Percentiles rank a stretch among this genome's conserved stretches.
Conservation (phyloP, 768 basidiomycete species). For the Suillus plorans region DNA sequence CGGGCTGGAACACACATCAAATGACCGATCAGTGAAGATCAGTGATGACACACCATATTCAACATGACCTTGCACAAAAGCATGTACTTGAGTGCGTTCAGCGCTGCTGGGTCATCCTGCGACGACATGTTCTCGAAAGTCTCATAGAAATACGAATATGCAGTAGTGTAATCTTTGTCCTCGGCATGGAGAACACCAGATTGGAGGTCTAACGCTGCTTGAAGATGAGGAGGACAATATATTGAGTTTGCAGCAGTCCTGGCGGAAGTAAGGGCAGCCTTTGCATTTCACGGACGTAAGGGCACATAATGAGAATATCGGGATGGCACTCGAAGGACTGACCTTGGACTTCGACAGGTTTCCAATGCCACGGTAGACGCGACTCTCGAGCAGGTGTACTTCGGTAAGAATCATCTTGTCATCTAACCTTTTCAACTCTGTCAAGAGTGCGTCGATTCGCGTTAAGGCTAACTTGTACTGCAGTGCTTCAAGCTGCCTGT, state of each 20-base stretch:
- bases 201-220: conserved; percentile 62
- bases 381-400: conserved; percentile 90
- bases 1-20: conserved; percentile 54
- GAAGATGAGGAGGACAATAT: conserved; percentile 81
- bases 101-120: conserved; percentile 73
- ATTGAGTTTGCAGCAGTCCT: conserved; percentile 94
- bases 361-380: conserved; percentile 85
- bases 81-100: conserved; percentile 96
- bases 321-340: conserved; percentile 12
- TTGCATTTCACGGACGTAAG: neutral
- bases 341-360: conserved; percentile 93
- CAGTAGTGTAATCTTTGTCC: conserved; percentile 97
- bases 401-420: conserved; percentile 99
- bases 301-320: neutral
- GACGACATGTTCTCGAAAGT: conserved; percentile 86
- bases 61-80: conserved; percentile 98
- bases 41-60: conserved; percentile 64
- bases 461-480: conserved; percentile 78
- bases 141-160: conserved; percentile 97
- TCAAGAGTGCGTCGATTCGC: conserved; percentile 84
- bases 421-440: conserved; percentile 89
- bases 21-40: neutral
- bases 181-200: conserved; percentile 89
- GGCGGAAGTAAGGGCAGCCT: conserved; percentile 88
- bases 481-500: conserved; percentile 70